Base-by-base conservation (phyloP, 768 basidiomycete species). In the Mycena olivaceomarginata region DNA sequence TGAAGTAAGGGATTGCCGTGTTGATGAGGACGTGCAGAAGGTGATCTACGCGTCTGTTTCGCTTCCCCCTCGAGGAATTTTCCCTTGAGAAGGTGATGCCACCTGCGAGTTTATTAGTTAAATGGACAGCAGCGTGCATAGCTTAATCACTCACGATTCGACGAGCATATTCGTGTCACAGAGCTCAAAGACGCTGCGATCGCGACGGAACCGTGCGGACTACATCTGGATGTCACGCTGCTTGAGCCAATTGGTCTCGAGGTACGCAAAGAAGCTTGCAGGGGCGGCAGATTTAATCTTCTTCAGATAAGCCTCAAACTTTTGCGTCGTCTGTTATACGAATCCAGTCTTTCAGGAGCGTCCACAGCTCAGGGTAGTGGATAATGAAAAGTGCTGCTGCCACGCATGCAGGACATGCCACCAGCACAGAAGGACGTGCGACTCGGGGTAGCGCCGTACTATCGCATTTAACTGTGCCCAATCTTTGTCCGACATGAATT, bases 101-200 rank as follows among this genome's bases (percentile, higher is more conserved):
- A 82, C 16, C 75, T 76, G 18, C 40, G 16, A 39, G n/a, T 16
- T 25, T 25, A 8, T 41, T n/a, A 45, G 13, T 62, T 25, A 57
- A n/a, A 48, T 5, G 59, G 11, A 12, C 7, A 57, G 18, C 13
- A 9, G 13, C 6, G 12, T 20, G 18, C n/a, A 48, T 39, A 53
- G 4, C 4, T 10, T 5, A 18, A 12, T 3, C 20, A 20, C 46
- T 51, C 37, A 72, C 39, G 72, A 76, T 73, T 84, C 81, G 41
- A 83, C 74, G 12, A 82, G 78, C 83, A 83, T 84, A 43, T 84
- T 83, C 0, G 82, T 83, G 43, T 84, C 81, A 65, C 70, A 57
- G 8, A 53, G n/a, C 70, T 77, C 62, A 46, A 72, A 78, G 12
- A 83, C 72, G 5, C 2, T 64, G 4, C 80, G 66, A n/a, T 77